These are phyloP conservation scores for Ananas comosus DNA, from an alignment of 176 grass and related monocot species.

Conservation along the genomic window DNA sequence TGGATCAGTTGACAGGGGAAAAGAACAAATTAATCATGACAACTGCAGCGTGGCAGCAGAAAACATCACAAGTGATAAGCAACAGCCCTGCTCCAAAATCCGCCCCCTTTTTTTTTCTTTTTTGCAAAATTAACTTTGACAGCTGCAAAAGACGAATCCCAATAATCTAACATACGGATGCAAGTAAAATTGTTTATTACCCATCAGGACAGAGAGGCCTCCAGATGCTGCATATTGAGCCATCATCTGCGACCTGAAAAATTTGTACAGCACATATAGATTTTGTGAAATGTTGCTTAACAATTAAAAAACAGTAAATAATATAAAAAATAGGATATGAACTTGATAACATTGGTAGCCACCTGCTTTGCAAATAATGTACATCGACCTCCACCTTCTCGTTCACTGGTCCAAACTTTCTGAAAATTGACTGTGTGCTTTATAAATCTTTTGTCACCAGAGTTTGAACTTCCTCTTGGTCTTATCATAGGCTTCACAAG, in stretches of 20 bases:
- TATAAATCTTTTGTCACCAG: constrained; percentile 41
- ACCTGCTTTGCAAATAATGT: constrained; percentile 95
- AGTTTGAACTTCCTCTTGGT: constrained; percentile 54
- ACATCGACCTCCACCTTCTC: constrained; percentile 61
- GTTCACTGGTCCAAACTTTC: constrained; percentile 95
- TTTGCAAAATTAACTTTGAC: neutral
- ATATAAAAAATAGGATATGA: neutral
- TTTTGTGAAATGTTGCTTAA: constrained; percentile 1
- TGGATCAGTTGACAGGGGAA: neutral
- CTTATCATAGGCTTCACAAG: constrained; percentile 62
- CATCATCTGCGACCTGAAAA: constrained; percentile 68
- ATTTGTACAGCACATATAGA: constrained; percentile 5
- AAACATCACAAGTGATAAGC: neutral
- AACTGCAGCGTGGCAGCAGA: neutral
- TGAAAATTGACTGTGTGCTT: constrained; percentile 64
- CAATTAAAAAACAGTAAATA: neutral
- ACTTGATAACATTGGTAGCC: constrained; percentile 13
- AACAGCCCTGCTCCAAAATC: too few species aligned
- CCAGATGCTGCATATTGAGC: constrained; percentile 72
- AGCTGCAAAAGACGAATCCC: neutral
- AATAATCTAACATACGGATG: neutral
- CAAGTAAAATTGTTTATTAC: constrained; percentile 32
- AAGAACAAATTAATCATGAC: neutral
- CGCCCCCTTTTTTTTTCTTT: neutral
- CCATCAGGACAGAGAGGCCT: constrained; percentile 67